Evolutionary conservation across 1,284 basidiomycete genomes (phyloP), one percentile per base, ranked within the genome.

Genomic region (Volvariella volvacea): DNA sequence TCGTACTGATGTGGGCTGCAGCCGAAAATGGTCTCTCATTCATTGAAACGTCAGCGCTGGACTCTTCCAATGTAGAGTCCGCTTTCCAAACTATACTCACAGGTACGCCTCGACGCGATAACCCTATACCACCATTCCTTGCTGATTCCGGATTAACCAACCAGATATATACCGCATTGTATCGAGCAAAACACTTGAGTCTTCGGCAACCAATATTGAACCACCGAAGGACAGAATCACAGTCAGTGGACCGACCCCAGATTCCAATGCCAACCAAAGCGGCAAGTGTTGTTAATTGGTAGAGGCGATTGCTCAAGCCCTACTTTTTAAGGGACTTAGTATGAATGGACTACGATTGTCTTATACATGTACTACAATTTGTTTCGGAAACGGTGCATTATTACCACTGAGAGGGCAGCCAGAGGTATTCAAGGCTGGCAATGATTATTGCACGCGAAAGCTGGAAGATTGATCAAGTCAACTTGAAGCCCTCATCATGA

Each of bases 11-110:
- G n/a, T n/a, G n/a, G n/a, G n/a, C 42, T 44, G 20, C 52, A 77
- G 75, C 72, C 51, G 76, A 77, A 57, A 95, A 97, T 63, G 83
- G 84, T 37, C 68, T 97, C 52, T 92, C 88, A 46, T 95, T 95
- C 76, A 97, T 99, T 57, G 95, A 99, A 76, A 99, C 95, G 50
- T 99, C 96, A 57, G 95, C 96, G 65, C 83, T 99, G 77, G 95
- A 99, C 78, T 92, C 94, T 55, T 93, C 91, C 44, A 98, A 98
- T 70, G 96, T 99, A 65, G 95, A 98, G 70, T 70, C 78, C 45
- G 92, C 95, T 43, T 99, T 99, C 84, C 93, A 98, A 69, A 94
- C 85, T 57, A 98, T 97, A 61, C 77, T 99, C 49, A 89, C 91
- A 44, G 93, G 93, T 93, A 46, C 39, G 57, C 47, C 22, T 21